A percentile compares a stretch with the other conserved stretches of the same genome.
Conservation (phyloP, 2,329 filamentous ascomycete species). For the Hypoxylon sp. region DNA sequence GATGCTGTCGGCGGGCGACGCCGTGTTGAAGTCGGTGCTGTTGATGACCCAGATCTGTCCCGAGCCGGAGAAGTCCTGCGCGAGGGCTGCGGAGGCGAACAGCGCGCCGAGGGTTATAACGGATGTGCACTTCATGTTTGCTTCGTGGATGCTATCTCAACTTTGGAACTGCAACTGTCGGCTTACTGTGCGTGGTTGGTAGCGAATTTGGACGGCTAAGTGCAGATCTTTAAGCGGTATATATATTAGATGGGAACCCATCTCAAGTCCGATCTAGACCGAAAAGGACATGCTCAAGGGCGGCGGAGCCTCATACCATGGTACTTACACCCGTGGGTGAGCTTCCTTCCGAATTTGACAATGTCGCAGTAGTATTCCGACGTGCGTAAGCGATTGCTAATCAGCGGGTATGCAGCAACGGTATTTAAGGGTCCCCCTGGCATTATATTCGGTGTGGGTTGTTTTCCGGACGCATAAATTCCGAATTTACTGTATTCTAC, state of each 20-base stretch:
- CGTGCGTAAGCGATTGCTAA: constrained; percentile 38
- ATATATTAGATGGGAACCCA: constrained; percentile 11
- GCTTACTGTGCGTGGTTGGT: constrained; percentile 1
- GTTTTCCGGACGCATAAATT: constrained; percentile 16
- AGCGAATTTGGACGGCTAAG: background rate
- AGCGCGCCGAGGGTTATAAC: constrained; percentile 24
- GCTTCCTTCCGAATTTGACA: constrained; percentile 20
- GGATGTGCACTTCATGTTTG: constrained; percentile 32
- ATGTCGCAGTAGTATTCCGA: background rate
- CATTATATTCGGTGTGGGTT: constrained; percentile 11
- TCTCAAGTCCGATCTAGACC: constrained; percentile 5
- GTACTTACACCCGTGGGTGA: constrained; percentile 16
- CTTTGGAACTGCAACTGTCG: background rate
- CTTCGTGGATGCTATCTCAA: background rate
- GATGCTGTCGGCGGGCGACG: constrained; percentile 20
- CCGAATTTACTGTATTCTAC: constrained; percentile 13
- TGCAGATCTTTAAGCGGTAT: constrained; percentile 10
- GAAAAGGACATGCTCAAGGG: constrained; percentile 5
- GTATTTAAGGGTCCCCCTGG: constrained; percentile 7
- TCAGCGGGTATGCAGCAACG: constrained; percentile 10
- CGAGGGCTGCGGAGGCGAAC: constrained; percentile 10
- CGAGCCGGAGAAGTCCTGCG: constrained; percentile 35
- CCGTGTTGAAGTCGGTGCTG: constrained; percentile 21
- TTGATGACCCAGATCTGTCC: constrained; percentile 38
- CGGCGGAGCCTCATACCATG: constrained; percentile 8